Conservation (phyloP, 2,329 filamentous ascomycete genomes). For the Sclerotinia borealis region DNA sequence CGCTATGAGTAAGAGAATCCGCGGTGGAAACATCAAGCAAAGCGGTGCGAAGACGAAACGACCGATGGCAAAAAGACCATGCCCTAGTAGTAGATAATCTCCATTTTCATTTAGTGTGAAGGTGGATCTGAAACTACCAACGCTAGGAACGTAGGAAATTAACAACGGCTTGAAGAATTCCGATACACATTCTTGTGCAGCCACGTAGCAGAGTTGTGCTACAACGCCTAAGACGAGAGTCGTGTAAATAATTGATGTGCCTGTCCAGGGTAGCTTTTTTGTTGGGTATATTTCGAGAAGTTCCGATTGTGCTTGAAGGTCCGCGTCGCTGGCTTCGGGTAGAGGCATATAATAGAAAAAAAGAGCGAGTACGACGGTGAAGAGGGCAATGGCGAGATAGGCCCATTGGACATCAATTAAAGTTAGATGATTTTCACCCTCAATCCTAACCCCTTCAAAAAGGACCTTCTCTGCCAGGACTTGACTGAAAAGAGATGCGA, state of each 20-base stretch:
- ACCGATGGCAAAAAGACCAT: conserved; percentile 66
- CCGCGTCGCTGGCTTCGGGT: conserved; percentile 49
- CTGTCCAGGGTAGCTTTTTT: conserved; percentile 27
- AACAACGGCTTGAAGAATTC: conserved; percentile 54
- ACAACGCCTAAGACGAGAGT: conserved; percentile 64
- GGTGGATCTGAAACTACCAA: conserved; percentile 16
- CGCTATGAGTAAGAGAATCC: conserved; percentile 61
- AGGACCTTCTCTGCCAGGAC: conserved; percentile 69
- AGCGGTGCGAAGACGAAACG: conserved; percentile 63
- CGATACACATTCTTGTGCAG: conserved; percentile 61
- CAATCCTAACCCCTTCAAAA: conserved; percentile 50
- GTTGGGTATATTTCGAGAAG: conserved; percentile 20
- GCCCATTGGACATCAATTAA: conserved; percentile 78
- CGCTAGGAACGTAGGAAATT: conserved; percentile 36
- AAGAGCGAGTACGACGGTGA: conserved; percentile 63
- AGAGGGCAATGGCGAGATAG: conserved; percentile 72
- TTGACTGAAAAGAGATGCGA: conserved; percentile 66
- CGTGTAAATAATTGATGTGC: conserved; percentile 35
- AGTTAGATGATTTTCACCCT: conserved; percentile 36
- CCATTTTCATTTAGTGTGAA: conserved; percentile 47
- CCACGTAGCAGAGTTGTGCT: conserved; percentile 75
- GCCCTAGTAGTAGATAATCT: conserved; percentile 66
- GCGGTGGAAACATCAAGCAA: conserved; percentile 57
- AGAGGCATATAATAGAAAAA: conserved; percentile 65
- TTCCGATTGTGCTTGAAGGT: conserved; percentile 44